Evolutionary conservation across 805 yeast genomes (phyloP).

Genomic region (Starmerella apis): DNA sequence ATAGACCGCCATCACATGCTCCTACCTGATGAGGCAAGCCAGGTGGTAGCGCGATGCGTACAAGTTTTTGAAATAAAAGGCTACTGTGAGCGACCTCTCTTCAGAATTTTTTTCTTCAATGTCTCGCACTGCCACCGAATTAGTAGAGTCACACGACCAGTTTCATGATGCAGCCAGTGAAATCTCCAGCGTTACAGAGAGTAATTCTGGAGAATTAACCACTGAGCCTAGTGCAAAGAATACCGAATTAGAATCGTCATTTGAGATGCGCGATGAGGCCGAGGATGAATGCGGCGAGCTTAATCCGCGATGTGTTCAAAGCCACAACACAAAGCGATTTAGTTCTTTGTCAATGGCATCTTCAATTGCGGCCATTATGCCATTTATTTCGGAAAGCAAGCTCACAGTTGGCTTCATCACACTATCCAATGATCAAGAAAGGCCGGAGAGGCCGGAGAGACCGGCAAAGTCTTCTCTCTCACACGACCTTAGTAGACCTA

Average conservation of each 20-base stretch:
- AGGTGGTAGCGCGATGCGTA: background rate
- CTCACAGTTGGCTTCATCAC: background rate
- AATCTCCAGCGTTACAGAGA: background rate
- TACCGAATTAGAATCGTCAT: background rate
- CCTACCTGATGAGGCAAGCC: background rate
- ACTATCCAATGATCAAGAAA: background rate
- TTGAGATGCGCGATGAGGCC: background rate
- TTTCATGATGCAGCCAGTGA: background rate
- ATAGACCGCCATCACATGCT: background rate
- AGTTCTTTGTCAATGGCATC: slow-evolving; percentile 23
- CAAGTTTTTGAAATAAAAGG: background rate
- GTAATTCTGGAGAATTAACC: background rate
- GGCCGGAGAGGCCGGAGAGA: background rate
- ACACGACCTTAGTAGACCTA: background rate
- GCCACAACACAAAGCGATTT: slow-evolving; percentile 14
- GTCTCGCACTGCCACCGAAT: background rate
- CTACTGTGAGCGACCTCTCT: background rate
- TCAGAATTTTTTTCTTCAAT: background rate
- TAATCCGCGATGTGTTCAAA: background rate
- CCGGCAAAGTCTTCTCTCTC: background rate
- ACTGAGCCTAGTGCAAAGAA: background rate
- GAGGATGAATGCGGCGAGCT: slow-evolving; percentile 3
- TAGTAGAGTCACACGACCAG: background rate
- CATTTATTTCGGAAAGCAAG: slow-evolving; percentile 10
- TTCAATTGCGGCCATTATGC: slow-evolving; percentile 20